A percentile compares a stretch with the other conserved stretches of the same genome.
These are phyloP conservation scores for Suillus tomentosus DNA, from an alignment of 768 basidiomycete species.

Conservation along the genomic window DNA sequence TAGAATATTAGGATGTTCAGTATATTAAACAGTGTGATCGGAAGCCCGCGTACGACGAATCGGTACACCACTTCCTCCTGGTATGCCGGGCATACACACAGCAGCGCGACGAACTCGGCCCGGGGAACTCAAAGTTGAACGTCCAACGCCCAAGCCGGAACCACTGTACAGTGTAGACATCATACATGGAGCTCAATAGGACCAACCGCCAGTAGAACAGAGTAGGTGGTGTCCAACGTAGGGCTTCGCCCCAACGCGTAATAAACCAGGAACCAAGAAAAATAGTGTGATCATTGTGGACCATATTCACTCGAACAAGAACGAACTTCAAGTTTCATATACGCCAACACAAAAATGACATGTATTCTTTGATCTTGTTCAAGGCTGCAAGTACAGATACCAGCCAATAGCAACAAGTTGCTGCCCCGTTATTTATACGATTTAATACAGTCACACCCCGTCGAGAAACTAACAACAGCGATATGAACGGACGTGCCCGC, in stretches of 20 bases:
- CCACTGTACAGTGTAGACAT: too few relatives aligned
- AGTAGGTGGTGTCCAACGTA: background rate
- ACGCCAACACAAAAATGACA: background rate
- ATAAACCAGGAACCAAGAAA: too few relatives aligned
- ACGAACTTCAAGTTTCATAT: background rate
- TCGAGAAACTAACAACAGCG: background rate
- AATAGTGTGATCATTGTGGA: too few relatives aligned
- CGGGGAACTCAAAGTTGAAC: too few relatives aligned
- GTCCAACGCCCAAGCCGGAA: too few relatives aligned
- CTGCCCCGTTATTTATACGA: background rate
- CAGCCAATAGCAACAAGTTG: background rate
- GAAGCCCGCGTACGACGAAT: too few relatives aligned
- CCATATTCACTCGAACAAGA: background rate
- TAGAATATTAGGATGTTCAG: background rate
- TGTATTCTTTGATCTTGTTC: background rate
- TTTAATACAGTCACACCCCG: background rate
- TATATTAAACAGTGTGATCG: background rate
- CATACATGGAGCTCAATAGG: too few relatives aligned
- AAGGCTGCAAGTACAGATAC: background rate
- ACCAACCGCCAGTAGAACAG: too few relatives aligned
- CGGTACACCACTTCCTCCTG: too few relatives aligned
- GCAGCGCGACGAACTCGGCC: too few relatives aligned
- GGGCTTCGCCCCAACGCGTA: too few relatives aligned
- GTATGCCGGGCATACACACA: too few relatives aligned
- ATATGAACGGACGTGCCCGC: background rate